Base-by-base conservation (phyloP, 495 filamentous ascomycete genomes). In the Penicillium soppii region DNA sequence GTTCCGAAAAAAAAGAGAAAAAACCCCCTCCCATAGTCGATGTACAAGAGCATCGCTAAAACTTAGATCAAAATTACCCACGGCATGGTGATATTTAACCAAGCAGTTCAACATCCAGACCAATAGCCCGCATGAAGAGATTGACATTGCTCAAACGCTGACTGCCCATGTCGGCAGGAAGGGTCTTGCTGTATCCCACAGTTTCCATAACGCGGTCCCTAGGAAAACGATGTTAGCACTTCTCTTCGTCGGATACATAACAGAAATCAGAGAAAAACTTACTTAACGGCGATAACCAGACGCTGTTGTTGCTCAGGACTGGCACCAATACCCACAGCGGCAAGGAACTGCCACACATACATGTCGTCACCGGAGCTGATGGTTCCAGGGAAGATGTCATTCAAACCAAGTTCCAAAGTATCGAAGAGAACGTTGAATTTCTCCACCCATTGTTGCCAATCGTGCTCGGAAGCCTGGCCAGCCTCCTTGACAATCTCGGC, bases 191-290 rank as follows among this genome's bases (percentile, higher is more conserved):
- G 26, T 95, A 83, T 30, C 76, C 71, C 7, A 97, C 87, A 3
- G 94, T 97, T 63, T 96, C 94, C 91, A 97, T 95, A 46, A 98
- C 94, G 47, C 92, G 85, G 58, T 97, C 95, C 80, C 82, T 85
- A 47, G 10, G 43, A 38, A 33, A 8, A 21, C 37, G 16, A 12
- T 6, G 40, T 70, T 60, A 69, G 58, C 35, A 56, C 5, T 42
- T 13, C 8, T 39, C 1, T 36, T 1, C n/a, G 5, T 9, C n/a
- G n/a, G n/a, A n/a, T n/a, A n/a, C n/a, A n/a, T n/a, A n/a, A n/a
- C n/a, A n/a, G 4, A 37, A 13, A 44, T 17, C 19, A 16, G 15
- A 1, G 37, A 35, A 19, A 25, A 5, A 76, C 82, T 75, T 61
- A 85, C 85, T 97, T 98, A 42, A 98, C 95, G 42, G 90, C 91